Conservation (phyloP, 257 asterid genomes). For the Fraxinus quadrangulata region DNA sequence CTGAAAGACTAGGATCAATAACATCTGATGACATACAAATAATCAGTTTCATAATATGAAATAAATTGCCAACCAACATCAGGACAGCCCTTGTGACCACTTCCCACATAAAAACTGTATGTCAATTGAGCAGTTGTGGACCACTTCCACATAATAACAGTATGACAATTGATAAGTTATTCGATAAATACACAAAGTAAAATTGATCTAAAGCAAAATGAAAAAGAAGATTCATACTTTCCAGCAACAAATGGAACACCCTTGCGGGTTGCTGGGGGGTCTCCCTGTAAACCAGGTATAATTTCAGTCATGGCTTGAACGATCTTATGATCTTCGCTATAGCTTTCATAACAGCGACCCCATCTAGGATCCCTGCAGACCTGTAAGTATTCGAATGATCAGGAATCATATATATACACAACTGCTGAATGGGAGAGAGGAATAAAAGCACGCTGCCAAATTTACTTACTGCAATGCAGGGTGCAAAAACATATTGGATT, state of each 20-base stretch:
- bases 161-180: neutral
- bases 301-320: conserved; percentile 83
- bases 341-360: conserved; percentile 96
- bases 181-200: neutral
- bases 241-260: conserved; percentile 76
- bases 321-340: conserved; percentile 78
- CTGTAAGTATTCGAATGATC: conserved; percentile 31
- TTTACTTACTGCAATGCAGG: conserved; percentile 60
- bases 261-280: conserved; percentile 49
- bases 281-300: conserved; percentile 94
- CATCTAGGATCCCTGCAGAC: conserved; percentile 96
- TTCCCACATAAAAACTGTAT: too few species aligned
- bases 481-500: conserved; percentile 60
- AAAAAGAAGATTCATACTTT: conserved; percentile 45
- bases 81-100: neutral
- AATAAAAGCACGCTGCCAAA: neutral
- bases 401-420: neutral
- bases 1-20: neutral
- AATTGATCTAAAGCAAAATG: neutral
- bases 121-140: neutral
- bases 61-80: neutral
- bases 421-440: neutral
- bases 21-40: neutral
- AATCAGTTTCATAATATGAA: neutral
- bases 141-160: neutral